Percentiles rank a stretch among this genome's conserved stretches.
Evolutionary conservation across 306 rosid species (phyloP).

Genomic region (Citrullus colocynthis): DNA sequence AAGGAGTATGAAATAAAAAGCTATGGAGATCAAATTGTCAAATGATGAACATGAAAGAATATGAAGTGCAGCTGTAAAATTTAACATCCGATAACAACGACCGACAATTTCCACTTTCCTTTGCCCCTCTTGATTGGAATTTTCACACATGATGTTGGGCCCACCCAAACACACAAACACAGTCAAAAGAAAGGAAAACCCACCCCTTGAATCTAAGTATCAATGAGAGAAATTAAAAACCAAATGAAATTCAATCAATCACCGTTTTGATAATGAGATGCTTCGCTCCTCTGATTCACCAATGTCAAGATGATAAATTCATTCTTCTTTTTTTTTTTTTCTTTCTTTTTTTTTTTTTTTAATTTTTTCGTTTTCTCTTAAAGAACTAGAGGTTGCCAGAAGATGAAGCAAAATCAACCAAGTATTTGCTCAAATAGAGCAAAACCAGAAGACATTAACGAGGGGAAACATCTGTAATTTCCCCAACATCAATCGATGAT

Average conservation of each 20-base stretch:
- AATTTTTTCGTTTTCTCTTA: neutral
- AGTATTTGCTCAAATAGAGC: neutral
- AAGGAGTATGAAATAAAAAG: neutral
- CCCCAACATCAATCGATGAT: neutral
- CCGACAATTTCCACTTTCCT: slow-evolving; percentile 42
- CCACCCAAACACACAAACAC: slow-evolving; percentile 18
- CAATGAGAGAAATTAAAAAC: neutral
- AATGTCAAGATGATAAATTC: neutral
- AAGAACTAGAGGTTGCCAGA: neutral
- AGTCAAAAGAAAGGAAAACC: slow-evolving; percentile 1
- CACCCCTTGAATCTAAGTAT: slow-evolving; percentile 22
- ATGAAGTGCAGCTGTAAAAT: slow-evolving; percentile 20
- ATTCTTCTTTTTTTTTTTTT: neutral
- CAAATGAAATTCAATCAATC: neutral
- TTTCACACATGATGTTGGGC: slow-evolving; percentile 39
- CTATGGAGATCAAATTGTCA: slow-evolving; percentile 17
- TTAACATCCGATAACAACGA: slow-evolving; percentile 24
- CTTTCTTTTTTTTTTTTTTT: too few relatives aligned
- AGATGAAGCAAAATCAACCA: neutral
- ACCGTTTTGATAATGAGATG: neutral
- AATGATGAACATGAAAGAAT: slow-evolving; percentile 19
- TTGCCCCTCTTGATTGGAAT: slow-evolving; percentile 22
- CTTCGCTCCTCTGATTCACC: neutral
- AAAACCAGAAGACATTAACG: neutral
- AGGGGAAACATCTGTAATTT: neutral